Evolutionary conservation across 2,329 filamentous ascomycete species (phyloP).

Genomic region (Sporothrix inflata): DNA sequence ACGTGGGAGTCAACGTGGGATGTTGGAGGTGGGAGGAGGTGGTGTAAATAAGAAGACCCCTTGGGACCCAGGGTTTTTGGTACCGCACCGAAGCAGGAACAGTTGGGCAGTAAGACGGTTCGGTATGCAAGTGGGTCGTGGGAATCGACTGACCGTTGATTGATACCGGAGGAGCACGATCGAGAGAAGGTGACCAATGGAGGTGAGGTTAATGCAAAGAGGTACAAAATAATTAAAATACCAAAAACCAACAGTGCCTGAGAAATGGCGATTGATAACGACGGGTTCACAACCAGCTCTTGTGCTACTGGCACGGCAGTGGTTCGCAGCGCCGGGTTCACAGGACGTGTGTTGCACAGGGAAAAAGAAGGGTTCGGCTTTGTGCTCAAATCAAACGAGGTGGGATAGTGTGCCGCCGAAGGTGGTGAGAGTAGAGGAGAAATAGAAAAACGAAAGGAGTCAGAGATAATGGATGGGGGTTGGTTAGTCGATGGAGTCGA

Average conservation of each 20-base stretch:
- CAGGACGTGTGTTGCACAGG: neutral
- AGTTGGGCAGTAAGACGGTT: neutral
- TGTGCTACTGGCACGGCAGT: constrained; percentile 2
- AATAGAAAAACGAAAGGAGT: neutral
- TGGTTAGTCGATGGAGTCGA: neutral
- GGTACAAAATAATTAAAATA: neutral
- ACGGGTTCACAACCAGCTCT: neutral
- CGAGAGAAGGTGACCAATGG: neutral
- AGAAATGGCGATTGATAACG: neutral
- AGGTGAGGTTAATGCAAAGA: neutral
- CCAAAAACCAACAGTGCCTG: neutral
- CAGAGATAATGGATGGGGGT: constrained; percentile 9
- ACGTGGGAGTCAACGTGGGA: neutral
- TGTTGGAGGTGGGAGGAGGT: neutral
- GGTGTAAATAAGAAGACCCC: neutral
- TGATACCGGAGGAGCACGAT: neutral
- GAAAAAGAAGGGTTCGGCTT: neutral
- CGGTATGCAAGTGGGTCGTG: neutral
- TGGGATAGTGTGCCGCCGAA: neutral
- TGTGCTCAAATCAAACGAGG: neutral
- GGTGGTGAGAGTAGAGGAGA: neutral
- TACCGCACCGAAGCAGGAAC: neutral
- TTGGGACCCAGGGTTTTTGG: neutral
- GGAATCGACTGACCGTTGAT: neutral
- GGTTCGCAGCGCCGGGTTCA: neutral